Base-by-base conservation (phyloP, 2,329 filamentous ascomycete species). In the Simplicillium sp. region DNA sequence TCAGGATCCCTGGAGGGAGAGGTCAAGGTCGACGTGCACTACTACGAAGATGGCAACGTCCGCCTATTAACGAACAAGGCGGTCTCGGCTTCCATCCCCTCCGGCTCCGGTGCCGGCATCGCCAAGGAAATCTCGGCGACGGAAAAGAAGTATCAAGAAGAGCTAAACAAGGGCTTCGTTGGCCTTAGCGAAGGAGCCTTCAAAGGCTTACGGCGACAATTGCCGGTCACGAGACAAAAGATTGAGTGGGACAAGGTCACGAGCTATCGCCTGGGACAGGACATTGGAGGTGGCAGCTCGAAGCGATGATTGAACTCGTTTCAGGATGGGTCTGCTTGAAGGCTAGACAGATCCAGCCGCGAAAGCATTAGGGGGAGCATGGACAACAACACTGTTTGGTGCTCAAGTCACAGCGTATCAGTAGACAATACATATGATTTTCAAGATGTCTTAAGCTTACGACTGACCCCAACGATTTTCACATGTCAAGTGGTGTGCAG, bases 191-290 rank as follows among this genome's bases (percentile, higher is more conserved):
- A 98, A 67, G 90, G 89, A 9, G 87, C 88, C 1, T 98, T 98
- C 68, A 98, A 97, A 76, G 80, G 82, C 2, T 65, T 98, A 60
- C 79, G 92, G 57, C 79, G 92, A 64, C 92, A 97, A 66, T 68
- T 98, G 59, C 92, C 92, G 1, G 88, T 98, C 45, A 98, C 92
- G 46, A 81, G 92, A 57, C 92, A 98, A 71, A 96, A 96, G 75
- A 90, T 98, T 52, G 92, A 98, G 66, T 98, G 92, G 92, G 90
- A 98, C 64, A 96, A 95, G 71, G 87, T 98, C 50, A 84, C 87
- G 36, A 88, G 87, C 51, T 98, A 98, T 68, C 75, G 87, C 45
- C 70, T 94, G 51, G 84, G 85, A 18, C 83, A 87, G 62, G 84
- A 87, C 57, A 86, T 87, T 60, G 80, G 82, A 14, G 82, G 82